These are phyloP conservation scores for Boletus reticuloceps DNA, from an alignment of 768 basidiomycete genomes.

Conservation along the genomic window DNA sequence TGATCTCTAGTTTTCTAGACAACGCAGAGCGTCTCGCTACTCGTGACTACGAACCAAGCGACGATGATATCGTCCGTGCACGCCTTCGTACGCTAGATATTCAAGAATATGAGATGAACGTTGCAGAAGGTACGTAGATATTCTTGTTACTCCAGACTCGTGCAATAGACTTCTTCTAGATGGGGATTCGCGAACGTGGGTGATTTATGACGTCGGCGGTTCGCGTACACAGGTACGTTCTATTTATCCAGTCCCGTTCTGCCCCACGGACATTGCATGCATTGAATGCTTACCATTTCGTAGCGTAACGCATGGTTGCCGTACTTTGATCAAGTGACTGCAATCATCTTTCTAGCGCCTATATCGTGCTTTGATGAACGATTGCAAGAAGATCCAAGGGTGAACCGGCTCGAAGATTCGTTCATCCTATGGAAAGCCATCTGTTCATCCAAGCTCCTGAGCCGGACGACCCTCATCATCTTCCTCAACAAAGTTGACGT, in stretches of 20 bases:
- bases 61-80: slow-evolving; percentile 72
- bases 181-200: slow-evolving; percentile 30
- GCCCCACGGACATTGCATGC: slow-evolving; percentile 35
- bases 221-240: slow-evolving; percentile 59
- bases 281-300: not conserved
- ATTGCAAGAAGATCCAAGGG: slow-evolving; percentile 63
- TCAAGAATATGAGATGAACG: slow-evolving; percentile 57
- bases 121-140: slow-evolving; percentile 29
- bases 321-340: slow-evolving; percentile 76
- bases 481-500: slow-evolving; percentile 73
- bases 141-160: not conserved
- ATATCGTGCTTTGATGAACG: slow-evolving; percentile 79
- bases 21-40: slow-evolving; percentile 64
- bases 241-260: slow-evolving; percentile 9
- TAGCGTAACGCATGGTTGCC: slow-evolving; percentile 79
- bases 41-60: slow-evolving; percentile 60
- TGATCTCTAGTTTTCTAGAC: slow-evolving; percentile 55
- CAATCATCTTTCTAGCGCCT: slow-evolving; percentile 79
- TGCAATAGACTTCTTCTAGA: slow-evolving; percentile 13
- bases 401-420: slow-evolving; percentile 75
- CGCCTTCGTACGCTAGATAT: slow-evolving; percentile 69
- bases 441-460: slow-evolving; percentile 61
- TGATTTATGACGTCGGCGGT: slow-evolving; percentile 76
- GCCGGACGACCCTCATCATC: slow-evolving; percentile 56
- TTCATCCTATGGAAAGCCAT: slow-evolving; percentile 70